Percentiles rank a stretch among this genome's conserved stretches.
These are phyloP conservation scores for Nitzschia putrida DNA, from an alignment of 108 stramenopile genomes.

Conservation along the genomic window DNA sequence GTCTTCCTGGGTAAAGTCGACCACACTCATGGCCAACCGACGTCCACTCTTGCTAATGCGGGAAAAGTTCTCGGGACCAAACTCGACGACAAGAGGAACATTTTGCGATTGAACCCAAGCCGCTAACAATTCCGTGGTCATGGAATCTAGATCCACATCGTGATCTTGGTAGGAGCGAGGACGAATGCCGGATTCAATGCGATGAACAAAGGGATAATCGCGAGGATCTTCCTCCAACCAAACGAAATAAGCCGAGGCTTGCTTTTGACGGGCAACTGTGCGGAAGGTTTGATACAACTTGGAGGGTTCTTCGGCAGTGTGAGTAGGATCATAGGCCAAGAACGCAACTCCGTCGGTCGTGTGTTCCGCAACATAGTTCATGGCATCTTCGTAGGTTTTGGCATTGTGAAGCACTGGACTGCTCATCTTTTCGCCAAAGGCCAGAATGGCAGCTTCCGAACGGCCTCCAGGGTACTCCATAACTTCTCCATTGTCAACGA, in stretches of 20 bases:
- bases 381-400: slow-evolving; percentile 49
- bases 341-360: slow-evolving; percentile 56
- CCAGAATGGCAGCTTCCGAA: slow-evolving; percentile 53
- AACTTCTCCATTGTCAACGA: slow-evolving; percentile 56
- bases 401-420: slow-evolving; percentile 51
- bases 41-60: slow-evolving; percentile 64
- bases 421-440: slow-evolving; percentile 76
- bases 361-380: slow-evolving; percentile 23
- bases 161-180: slow-evolving; percentile 41
- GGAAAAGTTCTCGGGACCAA: slow-evolving; percentile 75
- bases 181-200: slow-evolving; percentile 18
- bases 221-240: slow-evolving; percentile 48
- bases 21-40: slow-evolving; percentile 69
- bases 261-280: slow-evolving; percentile 71
- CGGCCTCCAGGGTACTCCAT: slow-evolving; percentile 74
- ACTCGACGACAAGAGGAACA: slow-evolving; percentile 54
- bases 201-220: slow-evolving; percentile 38
- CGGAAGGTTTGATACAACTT: slow-evolving; percentile 58
- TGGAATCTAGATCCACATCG: slow-evolving; percentile 6
- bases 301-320: slow-evolving; percentile 34
- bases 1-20: slow-evolving; percentile 44
- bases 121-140: slow-evolving; percentile 16
- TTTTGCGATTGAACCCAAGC: slow-evolving; percentile 65
- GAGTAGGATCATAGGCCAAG: slow-evolving; percentile 58
- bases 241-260: slow-evolving; percentile 63